Percentiles rank a stretch among this genome's conserved stretches.
Evolutionary conservation across 805 yeast species (phyloP).

Genomic region (Dipodascopsis uninucleata): DNA sequence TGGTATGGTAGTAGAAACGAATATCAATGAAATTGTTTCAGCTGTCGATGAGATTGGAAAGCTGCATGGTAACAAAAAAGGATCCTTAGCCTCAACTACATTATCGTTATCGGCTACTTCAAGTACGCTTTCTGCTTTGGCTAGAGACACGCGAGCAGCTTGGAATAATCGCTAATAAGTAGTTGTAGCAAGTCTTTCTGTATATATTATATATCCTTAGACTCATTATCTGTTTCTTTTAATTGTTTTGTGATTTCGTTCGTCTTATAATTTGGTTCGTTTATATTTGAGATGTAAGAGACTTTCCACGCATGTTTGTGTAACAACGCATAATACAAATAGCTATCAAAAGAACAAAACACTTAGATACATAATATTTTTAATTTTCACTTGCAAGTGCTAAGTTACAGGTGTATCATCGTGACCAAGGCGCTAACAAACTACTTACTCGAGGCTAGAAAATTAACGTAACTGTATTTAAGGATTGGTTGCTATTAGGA

Average conservation of each 20-base stretch:
- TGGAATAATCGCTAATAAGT: conserved; percentile 22
- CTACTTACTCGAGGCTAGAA: too few relatives aligned
- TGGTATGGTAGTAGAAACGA: conserved; percentile 96
- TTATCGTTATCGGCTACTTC: conserved; percentile 23
- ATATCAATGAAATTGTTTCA: conserved; percentile 71
- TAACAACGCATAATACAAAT: too few relatives aligned
- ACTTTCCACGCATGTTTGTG: too few relatives aligned
- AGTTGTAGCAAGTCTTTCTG: background rate
- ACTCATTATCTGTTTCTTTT: background rate
- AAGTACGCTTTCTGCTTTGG: conserved; percentile 21
- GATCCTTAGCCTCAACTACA: conserved; percentile 18
- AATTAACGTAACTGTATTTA: too few relatives aligned
- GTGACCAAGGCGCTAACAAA: too few relatives aligned
- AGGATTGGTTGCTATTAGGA: too few relatives aligned
- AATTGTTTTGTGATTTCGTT: background rate
- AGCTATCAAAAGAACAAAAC: too few relatives aligned
- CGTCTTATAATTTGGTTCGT: background rate
- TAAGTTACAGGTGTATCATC: too few relatives aligned
- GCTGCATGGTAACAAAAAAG: conserved; percentile 26
- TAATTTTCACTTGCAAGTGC: too few relatives aligned
- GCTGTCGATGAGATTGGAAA: conserved; percentile 40
- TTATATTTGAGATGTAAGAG: too few relatives aligned
- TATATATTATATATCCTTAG: too few relatives aligned
- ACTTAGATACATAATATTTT: too few relatives aligned
- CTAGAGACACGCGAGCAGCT: conserved; percentile 26